Evolutionary conservation across 192 early-diverging fungal species (phyloP).

Genomic region (Rhizophagus sp.): DNA sequence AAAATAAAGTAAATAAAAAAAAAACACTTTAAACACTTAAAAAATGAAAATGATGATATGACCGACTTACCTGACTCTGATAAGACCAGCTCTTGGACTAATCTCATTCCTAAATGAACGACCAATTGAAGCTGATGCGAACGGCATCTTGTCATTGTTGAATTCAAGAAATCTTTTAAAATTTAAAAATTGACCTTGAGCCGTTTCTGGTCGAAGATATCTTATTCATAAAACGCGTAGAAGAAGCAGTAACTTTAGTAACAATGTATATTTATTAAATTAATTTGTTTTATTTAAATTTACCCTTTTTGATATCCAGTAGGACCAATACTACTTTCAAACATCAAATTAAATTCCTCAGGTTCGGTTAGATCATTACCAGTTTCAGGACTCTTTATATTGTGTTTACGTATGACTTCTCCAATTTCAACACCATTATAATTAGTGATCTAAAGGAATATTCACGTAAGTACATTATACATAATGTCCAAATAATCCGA

Average conservation of each 20-base stretch:
- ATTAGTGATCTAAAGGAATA: constrained; percentile 80
- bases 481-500: neutral
- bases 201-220: constrained; percentile 98
- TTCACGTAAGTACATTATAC: neutral
- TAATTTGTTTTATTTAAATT: neutral
- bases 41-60: neutral
- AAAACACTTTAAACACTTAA: neutral
- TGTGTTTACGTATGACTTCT: constrained; percentile 78
- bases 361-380: constrained; percentile 90
- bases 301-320: constrained; percentile 91
- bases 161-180: constrained; percentile 96
- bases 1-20: neutral
- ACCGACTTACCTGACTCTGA: constrained; percentile 80
- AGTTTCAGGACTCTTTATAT: constrained; percentile 89
- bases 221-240: constrained; percentile 36
- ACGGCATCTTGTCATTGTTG: constrained; percentile 99
- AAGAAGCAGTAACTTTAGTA: neutral
- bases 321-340: constrained; percentile 96
- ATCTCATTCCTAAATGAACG: constrained; percentile 99
- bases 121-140: constrained; percentile 97
- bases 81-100: constrained; percentile 88
- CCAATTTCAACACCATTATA: constrained; percentile 83
- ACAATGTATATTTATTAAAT: neutral
- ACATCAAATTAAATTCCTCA: constrained; percentile 99
- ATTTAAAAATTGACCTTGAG: constrained; percentile 99